These are phyloP conservation scores for Pilatotrama ljubarskyi DNA, from an alignment of 768 basidiomycete species.

Conservation along the genomic window DNA sequence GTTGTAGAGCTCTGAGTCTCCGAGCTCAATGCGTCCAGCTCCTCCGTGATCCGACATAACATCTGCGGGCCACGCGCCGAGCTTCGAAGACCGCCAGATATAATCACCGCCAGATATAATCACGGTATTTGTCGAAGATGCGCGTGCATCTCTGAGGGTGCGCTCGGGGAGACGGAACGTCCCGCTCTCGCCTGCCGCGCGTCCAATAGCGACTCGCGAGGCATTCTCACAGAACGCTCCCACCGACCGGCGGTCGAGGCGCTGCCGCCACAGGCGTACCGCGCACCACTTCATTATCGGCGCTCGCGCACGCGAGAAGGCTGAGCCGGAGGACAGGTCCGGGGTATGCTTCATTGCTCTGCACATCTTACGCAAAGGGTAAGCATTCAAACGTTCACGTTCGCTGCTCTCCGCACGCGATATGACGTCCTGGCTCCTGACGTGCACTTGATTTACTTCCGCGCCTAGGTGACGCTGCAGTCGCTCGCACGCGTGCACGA, in stretches of 20 bases:
- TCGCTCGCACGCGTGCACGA: neutral
- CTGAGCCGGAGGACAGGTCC: constrained; percentile 1
- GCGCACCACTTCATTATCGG: neutral
- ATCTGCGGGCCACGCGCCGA: neutral
- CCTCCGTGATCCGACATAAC: too few relatives aligned
- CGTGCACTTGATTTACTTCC: too few relatives aligned
- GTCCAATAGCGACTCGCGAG: too few relatives aligned
- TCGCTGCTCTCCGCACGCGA: neutral
- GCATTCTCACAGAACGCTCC: neutral
- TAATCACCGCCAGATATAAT: neutral
- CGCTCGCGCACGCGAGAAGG: neutral
- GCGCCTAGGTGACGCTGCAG: neutral
- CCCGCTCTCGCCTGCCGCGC: neutral
- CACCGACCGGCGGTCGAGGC: constrained; percentile 1
- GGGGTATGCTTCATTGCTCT: neutral
- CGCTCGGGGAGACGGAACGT: neutral
- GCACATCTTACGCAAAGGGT: neutral
- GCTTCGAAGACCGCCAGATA: neutral
- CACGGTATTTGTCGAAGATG: constrained; percentile 2
- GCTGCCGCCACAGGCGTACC: constrained; percentile 1
- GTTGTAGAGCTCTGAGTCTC: too few relatives aligned
- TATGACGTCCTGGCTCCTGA: neutral
- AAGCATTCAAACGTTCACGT: neutral
- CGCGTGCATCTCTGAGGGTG: constrained; percentile 6
- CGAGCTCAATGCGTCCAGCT: too few relatives aligned